A percentile compares a stretch with the other conserved stretches of the same genome.
These are phyloP conservation scores for Pseudopithomyces maydicus DNA, from an alignment of 2,329 filamentous ascomycete species.

Conservation along the genomic window DNA sequence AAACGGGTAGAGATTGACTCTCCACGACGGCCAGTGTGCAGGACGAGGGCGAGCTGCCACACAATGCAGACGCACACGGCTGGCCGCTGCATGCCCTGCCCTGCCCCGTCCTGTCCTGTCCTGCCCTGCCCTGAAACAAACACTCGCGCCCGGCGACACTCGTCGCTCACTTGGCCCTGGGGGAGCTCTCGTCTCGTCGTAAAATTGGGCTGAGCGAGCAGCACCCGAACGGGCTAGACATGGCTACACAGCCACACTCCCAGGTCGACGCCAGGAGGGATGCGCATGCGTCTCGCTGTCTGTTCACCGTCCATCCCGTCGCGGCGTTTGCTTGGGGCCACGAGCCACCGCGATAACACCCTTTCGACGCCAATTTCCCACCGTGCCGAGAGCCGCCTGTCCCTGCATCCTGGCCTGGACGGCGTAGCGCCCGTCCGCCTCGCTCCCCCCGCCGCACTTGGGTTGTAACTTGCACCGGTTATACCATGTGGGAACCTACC, in stretches of 20 bases:
- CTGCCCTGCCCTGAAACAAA: no score
- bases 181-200: conserved; percentile 7
- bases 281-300: no score
- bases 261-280: not conserved
- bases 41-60: not conserved
- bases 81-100: no score
- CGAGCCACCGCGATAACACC: not conserved
- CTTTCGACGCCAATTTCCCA: not conserved
- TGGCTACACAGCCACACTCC: conserved; percentile 15
- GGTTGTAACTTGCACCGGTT: not conserved
- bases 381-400: conserved; percentile 4
- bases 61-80: not conserved
- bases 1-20: conserved; percentile 15
- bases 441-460: not conserved
- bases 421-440: not conserved
- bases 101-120: no score
- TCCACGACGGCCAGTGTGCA: not conserved
- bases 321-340: not conserved
- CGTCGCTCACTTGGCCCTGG: not conserved
- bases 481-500: not conserved
- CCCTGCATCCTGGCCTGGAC: not conserved
- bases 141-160: not conserved
- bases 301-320: not conserved
- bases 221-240: conserved; percentile 9
- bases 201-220: conserved; percentile 16